These are phyloP conservation scores for Intubia oerlemansii DNA, from an alignment of 2,329 filamentous ascomycete species.

Conservation along the genomic window DNA sequence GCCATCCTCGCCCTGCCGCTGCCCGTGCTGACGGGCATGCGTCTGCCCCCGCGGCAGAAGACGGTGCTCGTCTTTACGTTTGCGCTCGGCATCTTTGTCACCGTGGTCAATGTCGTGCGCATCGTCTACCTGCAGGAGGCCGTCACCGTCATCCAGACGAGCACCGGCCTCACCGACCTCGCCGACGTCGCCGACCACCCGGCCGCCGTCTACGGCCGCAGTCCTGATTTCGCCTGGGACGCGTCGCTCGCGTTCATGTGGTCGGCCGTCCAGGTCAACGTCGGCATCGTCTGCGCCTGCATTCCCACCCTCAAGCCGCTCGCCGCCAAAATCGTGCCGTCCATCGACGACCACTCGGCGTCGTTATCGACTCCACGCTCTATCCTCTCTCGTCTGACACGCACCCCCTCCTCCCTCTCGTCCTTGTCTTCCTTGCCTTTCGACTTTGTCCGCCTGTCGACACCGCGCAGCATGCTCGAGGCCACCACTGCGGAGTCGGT, in stretches of 20 bases:
- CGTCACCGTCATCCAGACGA: slow-evolving; percentile 18
- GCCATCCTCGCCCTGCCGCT: slow-evolving; percentile 75
- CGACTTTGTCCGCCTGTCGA: slow-evolving; percentile 52
- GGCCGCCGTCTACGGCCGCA: slow-evolving; percentile 26
- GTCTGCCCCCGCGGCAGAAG: slow-evolving; percentile 67
- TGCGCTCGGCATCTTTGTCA: slow-evolving; percentile 67
- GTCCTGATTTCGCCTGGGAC: slow-evolving; percentile 43
- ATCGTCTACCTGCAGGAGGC: slow-evolving; percentile 79
- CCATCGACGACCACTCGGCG: too few relatives aligned
- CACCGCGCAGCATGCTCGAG: slow-evolving; percentile 49
- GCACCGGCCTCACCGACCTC: too few relatives aligned
- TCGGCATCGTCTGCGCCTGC: slow-evolving; percentile 77
- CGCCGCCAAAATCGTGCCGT: slow-evolving; percentile 40
- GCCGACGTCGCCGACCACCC: slow-evolving; percentile 18
- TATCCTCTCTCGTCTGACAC: too few relatives aligned
- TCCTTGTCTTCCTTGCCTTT: too few relatives aligned
- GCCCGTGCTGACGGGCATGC: slow-evolving; percentile 72
- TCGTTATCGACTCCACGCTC: too few relatives aligned
- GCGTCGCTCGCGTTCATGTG: slow-evolving; percentile 79
- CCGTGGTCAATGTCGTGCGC: slow-evolving; percentile 69
- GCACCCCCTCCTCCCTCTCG: too few relatives aligned
- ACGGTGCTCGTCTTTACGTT: slow-evolving; percentile 75
- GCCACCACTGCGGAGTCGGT: slow-evolving; percentile 41
- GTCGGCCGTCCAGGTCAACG: slow-evolving; percentile 79
- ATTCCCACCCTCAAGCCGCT: slow-evolving; percentile 85